These are phyloP conservation scores for Chenopodium quinoa DNA, from an alignment of 148 eudicot genomes.

Conservation along the genomic window DNA sequence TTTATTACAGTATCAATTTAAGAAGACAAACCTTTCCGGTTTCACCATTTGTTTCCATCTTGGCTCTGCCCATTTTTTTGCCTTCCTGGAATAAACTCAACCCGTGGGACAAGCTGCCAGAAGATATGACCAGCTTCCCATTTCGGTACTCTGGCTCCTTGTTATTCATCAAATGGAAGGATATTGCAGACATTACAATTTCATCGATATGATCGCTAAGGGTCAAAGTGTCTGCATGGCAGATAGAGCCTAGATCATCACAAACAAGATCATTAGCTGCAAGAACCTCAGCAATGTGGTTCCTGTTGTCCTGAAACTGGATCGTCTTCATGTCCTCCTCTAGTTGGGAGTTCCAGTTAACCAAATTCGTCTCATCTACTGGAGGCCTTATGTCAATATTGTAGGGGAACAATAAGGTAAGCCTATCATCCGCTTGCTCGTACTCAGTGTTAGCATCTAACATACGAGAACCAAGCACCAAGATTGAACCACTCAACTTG, in stretches of 20 bases:
- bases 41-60: constrained; percentile 71
- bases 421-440: constrained; percentile 49
- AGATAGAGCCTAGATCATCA: constrained; percentile 72
- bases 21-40: constrained; percentile 56
- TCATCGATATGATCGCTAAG: constrained; percentile 75
- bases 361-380: constrained; percentile 68
- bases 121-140: constrained; percentile 85
- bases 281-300: constrained; percentile 82
- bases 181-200: constrained; percentile 77
- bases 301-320: constrained; percentile 72
- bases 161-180: constrained; percentile 71
- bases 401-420: constrained; percentile 66
- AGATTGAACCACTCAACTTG: constrained; percentile 61
- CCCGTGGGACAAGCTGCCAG: constrained; percentile 84
- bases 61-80: constrained; percentile 44
- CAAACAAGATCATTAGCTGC: constrained; percentile 86
- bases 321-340: constrained; percentile 85
- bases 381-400: constrained; percentile 72
- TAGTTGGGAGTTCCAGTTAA: constrained; percentile 69
- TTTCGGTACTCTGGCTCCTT: constrained; percentile 81
- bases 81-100: constrained; percentile 85
- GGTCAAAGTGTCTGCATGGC: constrained; percentile 64
- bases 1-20: not conserved
- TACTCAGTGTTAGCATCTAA: constrained; percentile 44
- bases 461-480: constrained; percentile 77